A percentile compares a stretch with the other conserved stretches of the same genome.
phyloP scores from a whole-genome alignment of 331 rosid species.

The Quercus lobata region DNA sequence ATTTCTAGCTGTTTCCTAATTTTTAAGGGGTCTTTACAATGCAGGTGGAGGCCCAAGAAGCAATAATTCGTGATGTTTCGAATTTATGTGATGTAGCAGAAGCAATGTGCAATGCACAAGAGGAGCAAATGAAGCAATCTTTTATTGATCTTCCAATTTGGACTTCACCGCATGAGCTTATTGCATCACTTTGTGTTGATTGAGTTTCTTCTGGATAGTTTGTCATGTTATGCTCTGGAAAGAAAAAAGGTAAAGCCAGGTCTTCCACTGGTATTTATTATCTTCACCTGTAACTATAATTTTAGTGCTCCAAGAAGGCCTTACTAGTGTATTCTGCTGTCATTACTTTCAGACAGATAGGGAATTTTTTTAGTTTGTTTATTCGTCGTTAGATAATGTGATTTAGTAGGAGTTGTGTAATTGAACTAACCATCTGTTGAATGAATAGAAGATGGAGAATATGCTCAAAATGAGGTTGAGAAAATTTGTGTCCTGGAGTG shows the following conservation, averaged over 20 bases:
- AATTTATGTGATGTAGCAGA: slow-evolving; percentile 72
- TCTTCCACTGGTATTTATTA: slow-evolving; percentile 16
- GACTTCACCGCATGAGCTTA: slow-evolving; percentile 67
- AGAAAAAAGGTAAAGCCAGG: slow-evolving; percentile 2
- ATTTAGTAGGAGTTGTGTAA: slow-evolving; percentile 28
- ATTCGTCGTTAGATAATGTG: slow-evolving; percentile 16
- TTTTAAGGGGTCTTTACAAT: not conserved
- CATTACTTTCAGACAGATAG: slow-evolving; percentile 15
- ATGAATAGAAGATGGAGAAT: slow-evolving; percentile 16
- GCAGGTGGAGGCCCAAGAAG: slow-evolving; percentile 88
- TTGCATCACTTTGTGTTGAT: slow-evolving; percentile 58
- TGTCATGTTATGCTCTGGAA: slow-evolving; percentile 8
- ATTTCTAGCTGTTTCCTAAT: not conserved
- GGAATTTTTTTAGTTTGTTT: slow-evolving; percentile 24
- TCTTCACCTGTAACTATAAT: slow-evolving; percentile 14
- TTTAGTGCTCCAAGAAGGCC: slow-evolving; percentile 16
- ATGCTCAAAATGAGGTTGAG: slow-evolving; percentile 1
- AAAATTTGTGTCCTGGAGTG: slow-evolving; percentile 9
- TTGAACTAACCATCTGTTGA: slow-evolving; percentile 25
- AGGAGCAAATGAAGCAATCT: slow-evolving; percentile 48
- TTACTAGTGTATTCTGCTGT: slow-evolving; percentile 20
- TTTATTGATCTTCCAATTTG: slow-evolving; percentile 77
- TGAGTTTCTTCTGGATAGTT: slow-evolving; percentile 25
- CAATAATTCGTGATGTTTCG: slow-evolving; percentile 51
- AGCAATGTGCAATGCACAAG: slow-evolving; percentile 48